Evolutionary conservation across 2,329 filamentous ascomycete species (phyloP), one percentile per base, ranked within the genome.

Genomic region (Tolypocladium ovalisporum): DNA sequence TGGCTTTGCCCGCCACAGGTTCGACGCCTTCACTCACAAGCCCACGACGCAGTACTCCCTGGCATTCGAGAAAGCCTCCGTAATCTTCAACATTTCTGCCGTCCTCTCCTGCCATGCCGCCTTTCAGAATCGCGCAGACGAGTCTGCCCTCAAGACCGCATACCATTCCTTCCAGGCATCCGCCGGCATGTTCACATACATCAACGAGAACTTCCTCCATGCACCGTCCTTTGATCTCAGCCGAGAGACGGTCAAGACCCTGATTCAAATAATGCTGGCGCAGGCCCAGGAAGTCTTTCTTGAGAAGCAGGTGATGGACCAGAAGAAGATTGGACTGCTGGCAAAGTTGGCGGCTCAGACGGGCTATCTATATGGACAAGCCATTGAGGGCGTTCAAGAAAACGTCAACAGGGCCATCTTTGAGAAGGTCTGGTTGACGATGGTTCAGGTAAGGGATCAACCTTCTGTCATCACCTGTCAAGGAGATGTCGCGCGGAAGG

Each of bases 161-260:
- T 99, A 97, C 70, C 93, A 99, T 73, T 97, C 92, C 24, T 97
- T 97, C 76, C 94, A 99, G 73, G 94, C 94, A 44, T 92, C 93
- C 9, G 94, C 94, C 12, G 94, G 94, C 76, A 99, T 99, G 94
- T 99, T 97, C 73, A 97, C 93, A 56, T 99, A 99, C 68, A 99
- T 99, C 76, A 99, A 99, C 73, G 94, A 99, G 75, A 99, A 99
- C 75, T 99, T 99, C 70, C 78, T 99, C 39, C 94, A 99, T 67
- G 94, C 94, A 1, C 94, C 95, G 0, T 97, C 92, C 10, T 92
- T 90, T n/a, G 94, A 99, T 68, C 75, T 99, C 53, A 97, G 92
- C 70, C 80, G 94, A 60, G 93, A 99, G 54, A 99, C 94, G 0
- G 90, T 99, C 67, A 97, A 97, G 75, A 91, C 90, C 0, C 74